phyloP scores from a whole-genome alignment of 306 rosid species.

The Cicer arietinum region DNA sequence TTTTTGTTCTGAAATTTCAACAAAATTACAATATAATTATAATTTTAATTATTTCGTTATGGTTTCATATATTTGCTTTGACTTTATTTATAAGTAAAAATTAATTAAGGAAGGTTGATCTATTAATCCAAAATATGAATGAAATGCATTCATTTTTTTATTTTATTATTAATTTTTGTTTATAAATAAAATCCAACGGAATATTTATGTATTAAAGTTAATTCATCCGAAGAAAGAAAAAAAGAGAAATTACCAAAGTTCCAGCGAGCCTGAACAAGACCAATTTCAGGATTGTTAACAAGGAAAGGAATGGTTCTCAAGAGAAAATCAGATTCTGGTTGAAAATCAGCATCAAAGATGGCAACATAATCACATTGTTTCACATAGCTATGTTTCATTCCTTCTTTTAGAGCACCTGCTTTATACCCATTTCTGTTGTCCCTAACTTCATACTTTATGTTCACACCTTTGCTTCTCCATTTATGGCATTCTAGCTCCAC shows the following conservation, averaged over 20 bases:
- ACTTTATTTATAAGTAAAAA: no score
- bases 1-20: no score
- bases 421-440: conserved; percentile 84
- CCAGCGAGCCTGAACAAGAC: conserved; percentile 86
- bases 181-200: no score
- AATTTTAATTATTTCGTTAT: no score
- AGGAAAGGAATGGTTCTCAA: conserved; percentile 81
- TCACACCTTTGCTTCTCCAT: conserved; percentile 82
- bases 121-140: no score
- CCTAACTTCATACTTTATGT: conserved; percentile 79
- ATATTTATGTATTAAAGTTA: no score
- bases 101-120: no score
- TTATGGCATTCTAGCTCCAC: conserved; percentile 80
- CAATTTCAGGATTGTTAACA: conserved; percentile 65
- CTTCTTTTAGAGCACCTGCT: conserved; percentile 87
- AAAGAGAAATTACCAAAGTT: conserved; percentile 64
- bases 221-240: no score
- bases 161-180: no score
- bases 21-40: no score
- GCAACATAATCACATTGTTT: conserved; percentile 72
- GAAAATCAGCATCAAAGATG: conserved; percentile 90
- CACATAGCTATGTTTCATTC: conserved; percentile 74
- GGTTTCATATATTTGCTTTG: no score
- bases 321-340: conserved; percentile 77
- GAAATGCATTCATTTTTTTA: no score